These are phyloP conservation scores for Pleurotus pulmonarius DNA, from an alignment of 768 basidiomycete genomes.

Conservation along the genomic window DNA sequence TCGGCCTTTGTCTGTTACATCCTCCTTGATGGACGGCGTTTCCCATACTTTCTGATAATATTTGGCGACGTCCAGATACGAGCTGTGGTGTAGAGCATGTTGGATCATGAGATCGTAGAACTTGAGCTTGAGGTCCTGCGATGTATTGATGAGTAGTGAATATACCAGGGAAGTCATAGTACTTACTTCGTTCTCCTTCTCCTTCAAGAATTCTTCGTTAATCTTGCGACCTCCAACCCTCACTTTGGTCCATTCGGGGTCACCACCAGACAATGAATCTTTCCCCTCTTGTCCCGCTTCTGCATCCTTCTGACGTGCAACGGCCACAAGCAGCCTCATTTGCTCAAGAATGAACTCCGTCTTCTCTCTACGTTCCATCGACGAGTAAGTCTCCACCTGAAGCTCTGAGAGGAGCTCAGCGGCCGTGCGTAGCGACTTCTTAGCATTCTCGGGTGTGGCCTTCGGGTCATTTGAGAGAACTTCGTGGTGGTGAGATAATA, in stretches of 20 bases:
- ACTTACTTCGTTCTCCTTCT: slow-evolving; percentile 78
- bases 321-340: slow-evolving; percentile 83
- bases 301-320: slow-evolving; percentile 73
- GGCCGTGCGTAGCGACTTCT: slow-evolving; percentile 78
- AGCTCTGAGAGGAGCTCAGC: slow-evolving; percentile 92
- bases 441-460: slow-evolving; percentile 40
- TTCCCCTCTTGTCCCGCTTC: slow-evolving; percentile 63
- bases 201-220: slow-evolving; percentile 89
- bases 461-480: slow-evolving; percentile 45
- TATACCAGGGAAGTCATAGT: slow-evolving; percentile 1
- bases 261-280: slow-evolving; percentile 64
- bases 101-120: slow-evolving; percentile 97
- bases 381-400: slow-evolving; percentile 98
- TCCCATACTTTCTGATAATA: slow-evolving; percentile 98
- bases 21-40: slow-evolving; percentile 89
- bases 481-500: slow-evolving; percentile 86
- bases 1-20: slow-evolving; percentile 65
- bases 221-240: slow-evolving; percentile 90
- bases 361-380: slow-evolving; percentile 97
- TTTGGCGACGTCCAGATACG: slow-evolving; percentile 92
- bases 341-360: slow-evolving; percentile 98
- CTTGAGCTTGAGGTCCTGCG: slow-evolving; percentile 90
- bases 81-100: slow-evolving; percentile 78
- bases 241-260: slow-evolving; percentile 91
- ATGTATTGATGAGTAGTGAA: slow-evolving; percentile 2